A percentile compares a stretch with the other conserved stretches of the same genome.
Conservation (phyloP, 139 green algal genomes). For the Medakamo hakoo region DNA sequence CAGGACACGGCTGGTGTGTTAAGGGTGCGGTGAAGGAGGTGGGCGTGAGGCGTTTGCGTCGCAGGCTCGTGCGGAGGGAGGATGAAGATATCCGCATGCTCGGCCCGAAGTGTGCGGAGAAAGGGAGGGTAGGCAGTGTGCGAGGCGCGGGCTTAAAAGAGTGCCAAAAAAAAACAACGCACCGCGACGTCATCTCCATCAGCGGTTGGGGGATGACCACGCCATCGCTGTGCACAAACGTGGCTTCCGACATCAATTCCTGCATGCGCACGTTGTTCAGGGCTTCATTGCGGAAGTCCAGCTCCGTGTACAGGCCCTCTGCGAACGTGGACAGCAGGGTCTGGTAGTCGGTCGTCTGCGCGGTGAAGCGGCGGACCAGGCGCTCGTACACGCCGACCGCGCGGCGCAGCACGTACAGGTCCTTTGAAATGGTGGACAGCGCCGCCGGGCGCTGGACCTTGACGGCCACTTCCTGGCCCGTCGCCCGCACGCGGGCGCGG, state of each 20-base stretch:
- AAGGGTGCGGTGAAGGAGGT: not conserved
- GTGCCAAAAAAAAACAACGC: not conserved
- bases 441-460: constrained; percentile 86
- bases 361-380: constrained; percentile 54
- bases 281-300: constrained; percentile 86
- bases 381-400: constrained; percentile 64
- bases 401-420: constrained; percentile 75
- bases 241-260: constrained; percentile 35
- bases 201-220: constrained; percentile 46
- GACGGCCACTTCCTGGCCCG: constrained; percentile 71
- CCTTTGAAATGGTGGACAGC: constrained; percentile 58
- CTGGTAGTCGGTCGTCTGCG: constrained; percentile 77
- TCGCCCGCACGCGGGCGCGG: constrained; percentile 43
- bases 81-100: not conserved
- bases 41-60: too few relatives aligned
- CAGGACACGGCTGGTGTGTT: constrained; percentile 43
- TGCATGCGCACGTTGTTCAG: constrained; percentile 50
- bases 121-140: too few relatives aligned
- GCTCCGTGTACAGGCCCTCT: constrained; percentile 66
- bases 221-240: constrained; percentile 19
- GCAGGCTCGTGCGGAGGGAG: too few relatives aligned
- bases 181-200: constrained; percentile 28
- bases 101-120: too few relatives aligned
- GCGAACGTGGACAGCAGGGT: constrained; percentile 58
- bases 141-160: constrained; percentile 12